These are phyloP conservation scores for Marasmius fiardii DNA, from an alignment of 1,284 basidiomycete genomes.

Conservation along the genomic window DNA sequence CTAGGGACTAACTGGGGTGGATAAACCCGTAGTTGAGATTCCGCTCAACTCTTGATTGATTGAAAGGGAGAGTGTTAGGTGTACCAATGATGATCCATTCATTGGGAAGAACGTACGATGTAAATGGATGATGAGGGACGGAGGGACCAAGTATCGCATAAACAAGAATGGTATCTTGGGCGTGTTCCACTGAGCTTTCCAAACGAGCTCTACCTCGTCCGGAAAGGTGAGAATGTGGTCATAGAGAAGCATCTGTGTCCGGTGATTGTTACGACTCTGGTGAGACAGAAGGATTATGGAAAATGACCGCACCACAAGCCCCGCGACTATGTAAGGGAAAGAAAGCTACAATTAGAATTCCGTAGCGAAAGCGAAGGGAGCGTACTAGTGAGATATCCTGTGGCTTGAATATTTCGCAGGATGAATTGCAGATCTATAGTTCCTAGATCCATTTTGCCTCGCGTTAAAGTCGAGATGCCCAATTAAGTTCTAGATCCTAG, in stretches of 20 bases:
- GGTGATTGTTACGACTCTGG: no score
- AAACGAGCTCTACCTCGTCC: conserved; percentile 43
- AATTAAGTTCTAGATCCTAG: no score
- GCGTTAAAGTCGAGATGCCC: no score
- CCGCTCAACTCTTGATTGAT: conserved; percentile 26
- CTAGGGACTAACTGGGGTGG: conserved; percentile 12
- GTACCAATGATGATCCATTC: neutral
- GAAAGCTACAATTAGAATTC: no score
- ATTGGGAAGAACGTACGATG: conserved; percentile 29
- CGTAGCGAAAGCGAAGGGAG: no score
- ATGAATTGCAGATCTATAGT: no score
- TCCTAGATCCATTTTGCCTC: no score
- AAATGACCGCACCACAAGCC: no score
- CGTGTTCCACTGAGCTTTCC: conserved; percentile 36
- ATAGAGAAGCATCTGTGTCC: conserved; percentile 39
- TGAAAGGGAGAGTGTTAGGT: neutral
- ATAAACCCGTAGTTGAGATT: conserved; percentile 1
- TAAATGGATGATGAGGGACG: conserved; percentile 31
- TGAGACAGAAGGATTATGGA: no score
- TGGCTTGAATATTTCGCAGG: no score
- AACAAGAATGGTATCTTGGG: conserved; percentile 44
- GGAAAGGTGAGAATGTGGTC: conserved; percentile 44
- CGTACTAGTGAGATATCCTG: no score
- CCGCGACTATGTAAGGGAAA: no score
- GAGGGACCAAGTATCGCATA: conserved; percentile 44